Evolutionary conservation across 306 rosid species (phyloP), one percentile per base, ranked within the genome.

Genomic region (Geum urbanum): DNA sequence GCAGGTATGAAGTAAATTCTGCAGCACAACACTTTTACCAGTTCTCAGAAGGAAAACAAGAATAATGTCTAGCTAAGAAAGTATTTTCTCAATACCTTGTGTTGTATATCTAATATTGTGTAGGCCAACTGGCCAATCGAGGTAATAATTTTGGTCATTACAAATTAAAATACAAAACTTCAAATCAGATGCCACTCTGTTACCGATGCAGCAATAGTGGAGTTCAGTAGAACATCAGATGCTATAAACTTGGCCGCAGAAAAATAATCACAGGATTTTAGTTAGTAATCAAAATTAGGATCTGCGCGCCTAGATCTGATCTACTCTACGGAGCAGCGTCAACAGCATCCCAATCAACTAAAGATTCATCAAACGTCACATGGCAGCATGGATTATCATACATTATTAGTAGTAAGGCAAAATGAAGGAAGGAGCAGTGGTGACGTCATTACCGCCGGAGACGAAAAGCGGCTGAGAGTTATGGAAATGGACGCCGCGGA

Each of bases 381-480:
- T 10, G 32, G 16, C 32, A 39, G 48, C 16, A 40, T 40, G 16
- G 41, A 14, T 7, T 39, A 44, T 16, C 18, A 18, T 43, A 18
- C 41, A 18, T 15, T 27, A 27, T 27, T 27, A 27, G 1, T 27
- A 27, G 2, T 27, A 27, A 27, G 32, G 32, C 32, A 27, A 27
- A 27, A 2, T 27, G 32, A 27, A 1, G 14, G 15, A 24, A 67
- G 45, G n/a, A 54, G 40, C 24, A 27, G 32, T 27, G 32, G 32
- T 11, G 71, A 55, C 0, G 27, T 24, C 12, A 27, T 66, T 27
- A 80, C 84, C 84, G n/a, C 84, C 84, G 6, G 80, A 80, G 22
- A 80, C 84, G 20, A 80, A 80, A 14, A 80, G 84, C n/a, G 84
- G 84, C 80, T 80, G 84, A 46, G 84, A 80, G 48, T 50, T 67